A percentile compares a stretch with the other conserved stretches of the same genome.
phyloP scores from a whole-genome alignment of 352 stramenopile genomes.

The Blastocystis sp. region DNA sequence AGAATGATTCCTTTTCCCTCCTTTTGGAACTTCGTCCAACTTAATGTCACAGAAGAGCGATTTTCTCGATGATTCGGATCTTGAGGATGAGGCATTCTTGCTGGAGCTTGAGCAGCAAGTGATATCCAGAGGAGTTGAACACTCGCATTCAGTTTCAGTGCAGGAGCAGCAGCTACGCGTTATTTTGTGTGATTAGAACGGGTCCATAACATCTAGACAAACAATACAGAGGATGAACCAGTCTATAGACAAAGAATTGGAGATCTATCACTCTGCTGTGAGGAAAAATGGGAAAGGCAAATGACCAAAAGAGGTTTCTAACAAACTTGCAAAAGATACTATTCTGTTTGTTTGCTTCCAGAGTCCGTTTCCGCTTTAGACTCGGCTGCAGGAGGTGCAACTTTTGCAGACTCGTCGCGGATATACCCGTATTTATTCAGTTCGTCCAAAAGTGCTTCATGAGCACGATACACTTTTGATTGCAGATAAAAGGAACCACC shows the following conservation, averaged over 20 bases:
- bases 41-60: background rate
- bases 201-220: background rate
- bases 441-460: slow-evolving; percentile 72
- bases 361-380: background rate
- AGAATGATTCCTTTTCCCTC: background rate
- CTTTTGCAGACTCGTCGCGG: slow-evolving; percentile 23
- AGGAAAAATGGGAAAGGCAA: background rate
- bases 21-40: background rate
- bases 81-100: background rate
- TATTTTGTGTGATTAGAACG: background rate
- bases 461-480: slow-evolving; percentile 74
- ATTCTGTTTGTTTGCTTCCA: background rate
- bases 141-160: background rate
- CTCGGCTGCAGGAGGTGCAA: background rate
- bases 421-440: slow-evolving; percentile 68
- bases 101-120: background rate
- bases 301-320: background rate
- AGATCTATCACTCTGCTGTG: background rate
- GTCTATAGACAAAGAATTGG: background rate
- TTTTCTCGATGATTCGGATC: background rate
- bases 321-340: background rate
- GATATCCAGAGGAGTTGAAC: background rate
- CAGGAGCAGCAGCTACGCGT: background rate
- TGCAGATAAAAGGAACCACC: slow-evolving; percentile 77
- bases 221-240: background rate